Base-by-base conservation (phyloP, 179 eudicot genomes). In the Camellia oleifera region DNA sequence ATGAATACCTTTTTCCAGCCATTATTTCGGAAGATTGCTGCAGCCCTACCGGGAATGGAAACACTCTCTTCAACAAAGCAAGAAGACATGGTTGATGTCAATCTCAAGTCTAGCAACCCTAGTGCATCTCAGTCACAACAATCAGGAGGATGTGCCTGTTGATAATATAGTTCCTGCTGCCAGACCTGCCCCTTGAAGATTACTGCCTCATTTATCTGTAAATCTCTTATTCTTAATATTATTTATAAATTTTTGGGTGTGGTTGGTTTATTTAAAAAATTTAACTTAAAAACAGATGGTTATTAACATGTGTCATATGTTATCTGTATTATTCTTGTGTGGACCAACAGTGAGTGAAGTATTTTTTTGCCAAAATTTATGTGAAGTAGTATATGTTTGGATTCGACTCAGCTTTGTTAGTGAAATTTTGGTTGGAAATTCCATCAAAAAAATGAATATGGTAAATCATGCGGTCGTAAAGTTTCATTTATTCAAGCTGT, bases 11-110 rank as follows among this genome's bases (percentile, higher is more conserved):
- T 79, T 57, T 77, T 26, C 26, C 83, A 88, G 90, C 79, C 91
- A 6, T 57, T 88, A 60, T 88, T 88, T 74, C 80, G 91, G 69
- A 88, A 88, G 72, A 88, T 88, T 54, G 91, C 91, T 61, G 89
- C 91, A 42, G 91, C 91, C 44, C 78, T 88, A 13, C 91, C 91
- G 0, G 91, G 91, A 74, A 88, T 88, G 91, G 91, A 88, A 80
- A 86, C 89, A 3, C 79, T 88, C 58, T 88, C 91, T 50, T 86
- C 91, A 4, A 69, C 91, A 17, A 88, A 86, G 82, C 91, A 86
- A 81, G 91, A 88, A 72, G 91, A 88, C 68, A 84, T 88, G 91
- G 91, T 88, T 32, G 91, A 88, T 64, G 91, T 88, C 69, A 88
- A 88, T 79, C 86, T 88, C 69, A 88, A 81, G 82, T 79, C 89